These are phyloP conservation scores for Albugo candida DNA, from an alignment of 352 stramenopile genomes.

Conservation along the genomic window DNA sequence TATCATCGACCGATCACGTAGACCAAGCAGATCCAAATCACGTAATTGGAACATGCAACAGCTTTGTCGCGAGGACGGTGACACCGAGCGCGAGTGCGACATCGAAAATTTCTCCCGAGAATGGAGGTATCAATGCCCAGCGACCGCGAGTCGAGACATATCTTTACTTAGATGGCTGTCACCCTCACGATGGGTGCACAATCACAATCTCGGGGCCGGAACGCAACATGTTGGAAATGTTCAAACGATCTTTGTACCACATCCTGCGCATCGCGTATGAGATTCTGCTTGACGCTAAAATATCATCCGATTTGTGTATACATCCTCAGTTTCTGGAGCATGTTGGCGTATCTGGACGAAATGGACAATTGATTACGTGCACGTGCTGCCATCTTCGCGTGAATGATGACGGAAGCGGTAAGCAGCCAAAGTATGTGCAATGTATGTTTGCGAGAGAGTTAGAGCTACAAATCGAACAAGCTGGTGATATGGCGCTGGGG, in stretches of 20 bases:
- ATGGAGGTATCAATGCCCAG: background rate
- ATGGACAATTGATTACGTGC: slow-evolving; percentile 34
- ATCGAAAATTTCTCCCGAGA: background rate
- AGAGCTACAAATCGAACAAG: slow-evolving; percentile 32
- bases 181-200: slow-evolving; percentile 86
- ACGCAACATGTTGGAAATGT: slow-evolving; percentile 72
- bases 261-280: slow-evolving; percentile 91
- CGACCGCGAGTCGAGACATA: slow-evolving; percentile 68
- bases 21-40: slow-evolving; percentile 23
- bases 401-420: slow-evolving; percentile 20
- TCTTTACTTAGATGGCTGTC: slow-evolving; percentile 89
- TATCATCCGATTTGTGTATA: slow-evolving; percentile 79
- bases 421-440: slow-evolving; percentile 34
- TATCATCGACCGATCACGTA: slow-evolving; percentile 88
- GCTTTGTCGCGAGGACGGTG: slow-evolving; percentile 47
- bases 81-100: slow-evolving; percentile 1
- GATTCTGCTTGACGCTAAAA: slow-evolving; percentile 88
- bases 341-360: slow-evolving; percentile 7
- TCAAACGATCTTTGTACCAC: slow-evolving; percentile 83
- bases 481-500: slow-evolving; percentile 59
- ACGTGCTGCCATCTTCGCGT: slow-evolving; percentile 53
- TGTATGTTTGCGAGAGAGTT: slow-evolving; percentile 52
- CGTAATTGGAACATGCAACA: slow-evolving; percentile 40
- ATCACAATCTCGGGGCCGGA: slow-evolving; percentile 83
- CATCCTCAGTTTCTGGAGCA: slow-evolving; percentile 6